A percentile compares a stretch with the other conserved stretches of the same genome.
Evolutionary conservation across 306 rosid genomes (phyloP).

Genomic region (Fragaria ananassa): DNA sequence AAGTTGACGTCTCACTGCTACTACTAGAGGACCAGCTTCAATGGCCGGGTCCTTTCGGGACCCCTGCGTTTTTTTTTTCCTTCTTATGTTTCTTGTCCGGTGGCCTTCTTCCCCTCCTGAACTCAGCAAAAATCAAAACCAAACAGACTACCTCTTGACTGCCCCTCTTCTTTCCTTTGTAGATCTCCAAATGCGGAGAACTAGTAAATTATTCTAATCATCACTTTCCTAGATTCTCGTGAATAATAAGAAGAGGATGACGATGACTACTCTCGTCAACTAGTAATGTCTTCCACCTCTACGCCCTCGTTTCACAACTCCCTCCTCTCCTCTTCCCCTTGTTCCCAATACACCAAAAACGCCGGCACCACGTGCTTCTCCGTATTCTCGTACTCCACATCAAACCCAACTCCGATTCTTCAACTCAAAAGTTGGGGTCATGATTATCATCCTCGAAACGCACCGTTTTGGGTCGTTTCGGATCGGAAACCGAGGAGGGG

Average conservation of each 20-base stretch:
- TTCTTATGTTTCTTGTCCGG: too few relatives aligned
- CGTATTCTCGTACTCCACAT: not conserved
- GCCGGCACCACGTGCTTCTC: constrained; percentile 1
- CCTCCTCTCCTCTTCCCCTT: not conserved
- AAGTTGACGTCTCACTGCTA: too few relatives aligned
- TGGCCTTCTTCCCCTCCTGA: not conserved
- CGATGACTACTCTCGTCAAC: not conserved
- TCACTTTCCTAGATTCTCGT: too few relatives aligned
- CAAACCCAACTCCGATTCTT: not conserved
- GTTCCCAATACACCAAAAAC: constrained; percentile 1
- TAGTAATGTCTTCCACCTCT: constrained; percentile 1
- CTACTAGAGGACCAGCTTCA: too few relatives aligned
- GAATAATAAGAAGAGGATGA: too few relatives aligned
- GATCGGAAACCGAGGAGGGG: constrained; percentile 19
- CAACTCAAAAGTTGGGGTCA: not conserved
- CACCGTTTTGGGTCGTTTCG: constrained; percentile 20
- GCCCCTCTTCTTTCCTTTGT: too few relatives aligned
- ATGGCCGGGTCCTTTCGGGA: too few relatives aligned
- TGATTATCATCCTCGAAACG: not conserved
- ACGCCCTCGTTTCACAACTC: constrained; percentile 6
- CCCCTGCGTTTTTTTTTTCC: too few relatives aligned
- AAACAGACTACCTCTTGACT: not conserved
- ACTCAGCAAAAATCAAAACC: not conserved
- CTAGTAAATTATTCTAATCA: too few relatives aligned
- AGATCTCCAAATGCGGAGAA: not conserved